Conservation (phyloP, 2,329 filamentous ascomycete genomes). For the Botrytis deweyae region DNA sequence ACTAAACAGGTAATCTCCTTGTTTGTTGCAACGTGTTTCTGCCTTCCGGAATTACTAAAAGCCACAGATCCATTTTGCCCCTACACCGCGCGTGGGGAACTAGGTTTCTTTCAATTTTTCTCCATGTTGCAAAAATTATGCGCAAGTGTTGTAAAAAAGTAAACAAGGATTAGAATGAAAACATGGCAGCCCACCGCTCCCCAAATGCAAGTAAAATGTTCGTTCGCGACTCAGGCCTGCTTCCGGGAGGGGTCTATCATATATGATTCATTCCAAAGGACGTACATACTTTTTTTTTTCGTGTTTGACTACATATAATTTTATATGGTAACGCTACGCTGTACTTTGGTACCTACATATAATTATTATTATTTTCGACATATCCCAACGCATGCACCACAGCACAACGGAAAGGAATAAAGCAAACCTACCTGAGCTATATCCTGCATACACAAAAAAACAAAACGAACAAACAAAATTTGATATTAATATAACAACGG, state of each 20-base stretch:
- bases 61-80: not conserved
- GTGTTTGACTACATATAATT: constrained; percentile 4
- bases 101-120: not conserved
- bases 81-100: constrained; percentile 18
- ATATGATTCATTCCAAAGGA: constrained; percentile 17
- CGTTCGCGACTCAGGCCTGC: constrained; percentile 19
- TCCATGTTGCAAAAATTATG: not conserved
- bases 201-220: constrained; percentile 13
- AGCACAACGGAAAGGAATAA: constrained; percentile 10
- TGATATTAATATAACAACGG: constrained; percentile 14
- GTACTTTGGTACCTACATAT: constrained; percentile 7
- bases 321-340: not conserved
- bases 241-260: constrained; percentile 15
- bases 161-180: not conserved
- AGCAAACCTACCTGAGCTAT: not conserved
- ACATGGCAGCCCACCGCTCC: constrained; percentile 18
- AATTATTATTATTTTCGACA: not conserved
- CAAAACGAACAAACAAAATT: not conserved
- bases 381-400: constrained; percentile 16
- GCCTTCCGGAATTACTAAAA: constrained; percentile 11
- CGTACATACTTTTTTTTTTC: not conserved
- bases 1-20: constrained; percentile 12
- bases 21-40: constrained; percentile 19
- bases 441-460: not conserved
- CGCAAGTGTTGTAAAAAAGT: not conserved